Evolutionary conservation across 331 rosid species (phyloP), one percentile per base, ranked within the genome.

Genomic region (Quercus lobata): DNA sequence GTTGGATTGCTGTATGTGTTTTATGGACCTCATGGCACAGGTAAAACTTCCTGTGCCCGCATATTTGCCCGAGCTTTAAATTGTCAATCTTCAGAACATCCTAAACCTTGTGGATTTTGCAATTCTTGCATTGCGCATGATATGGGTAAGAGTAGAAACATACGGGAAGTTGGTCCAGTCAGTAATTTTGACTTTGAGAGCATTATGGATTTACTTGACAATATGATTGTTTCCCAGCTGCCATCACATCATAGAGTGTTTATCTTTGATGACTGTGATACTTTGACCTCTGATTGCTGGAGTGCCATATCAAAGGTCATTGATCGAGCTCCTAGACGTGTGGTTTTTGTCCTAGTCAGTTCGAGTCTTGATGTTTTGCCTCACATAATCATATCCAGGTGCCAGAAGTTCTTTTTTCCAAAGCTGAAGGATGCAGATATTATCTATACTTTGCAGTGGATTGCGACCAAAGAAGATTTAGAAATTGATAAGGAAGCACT

Each of bases 21-120:
- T 88, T 89, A 93, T 75, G 99, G 99, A 75, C 98, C 99, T 71
- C 99, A 92, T 81, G 99, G 99, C 69, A 96, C 98, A 1, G 99
- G 99, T 49, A 96, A 96, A 83, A 96, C 98, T 16, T 93, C 99
- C 4, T 90, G 91, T 78, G 99, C 99, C 76, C 99, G 93, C 30
- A 85, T 96, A 78, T 92, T 96, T 85, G 93, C 99, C 12, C 88
- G 94, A 86, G 98, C 99, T 82, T 84, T 96, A 78, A 96, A 92
- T 86, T 96, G 99, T 85, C 94, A 82, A 83, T 90, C 99, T 78
- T 52, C 85, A 61, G 97, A 93, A 60, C 92, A 83, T 81, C 84
- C 90, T 35, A 92, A 89, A 82, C 97, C 98, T 78, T 94, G 98
- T 78, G 97, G 98, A 58, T 84, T 92, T 87, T 94, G 97, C 93